phyloP scores from a whole-genome alignment of 495 filamentous ascomycete genomes.

The Geoglossum glabrum region DNA sequence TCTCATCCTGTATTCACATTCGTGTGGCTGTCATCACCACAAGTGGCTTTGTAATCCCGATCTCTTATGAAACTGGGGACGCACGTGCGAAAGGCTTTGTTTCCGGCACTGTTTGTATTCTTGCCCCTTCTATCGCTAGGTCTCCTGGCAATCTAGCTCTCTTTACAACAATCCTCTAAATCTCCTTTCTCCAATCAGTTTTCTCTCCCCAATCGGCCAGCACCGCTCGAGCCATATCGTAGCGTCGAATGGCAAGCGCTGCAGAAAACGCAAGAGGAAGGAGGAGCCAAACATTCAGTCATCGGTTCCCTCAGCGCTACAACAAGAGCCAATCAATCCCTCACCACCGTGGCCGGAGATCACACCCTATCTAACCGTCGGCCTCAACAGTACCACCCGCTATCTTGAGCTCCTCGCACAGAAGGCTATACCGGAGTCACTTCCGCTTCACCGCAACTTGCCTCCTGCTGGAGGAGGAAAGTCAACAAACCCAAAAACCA shows the following conservation, averaged over 20 bases:
- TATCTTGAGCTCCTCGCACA: slow-evolving; percentile 26
- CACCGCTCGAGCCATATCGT: slow-evolving; percentile 26
- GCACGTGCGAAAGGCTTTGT: too few relatives aligned
- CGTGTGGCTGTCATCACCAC: neutral
- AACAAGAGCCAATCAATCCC: neutral
- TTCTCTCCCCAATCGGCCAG: slow-evolving; percentile 34
- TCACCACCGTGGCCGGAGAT: slow-evolving; percentile 26
- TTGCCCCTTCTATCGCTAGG: too few relatives aligned
- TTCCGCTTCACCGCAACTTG: neutral
- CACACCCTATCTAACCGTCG: slow-evolving; percentile 31
- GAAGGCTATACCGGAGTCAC: neutral
- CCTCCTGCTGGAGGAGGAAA: neutral
- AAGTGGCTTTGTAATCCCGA: neutral
- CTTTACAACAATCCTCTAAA: neutral
- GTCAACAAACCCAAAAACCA: neutral
- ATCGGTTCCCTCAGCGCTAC: neutral
- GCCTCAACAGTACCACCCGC: slow-evolving; percentile 35
- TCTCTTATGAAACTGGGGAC: neutral
- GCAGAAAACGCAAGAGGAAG: slow-evolving; percentile 16
- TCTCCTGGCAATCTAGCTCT: too few relatives aligned
- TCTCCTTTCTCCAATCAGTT: slow-evolving; percentile 10
- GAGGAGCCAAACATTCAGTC: neutral
- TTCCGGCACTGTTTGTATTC: too few relatives aligned
- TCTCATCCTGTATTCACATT: neutral
- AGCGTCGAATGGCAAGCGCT: slow-evolving; percentile 32